phyloP scores from a whole-genome alignment of 345 rosid species.

The Lagerstroemia speciosa region DNA sequence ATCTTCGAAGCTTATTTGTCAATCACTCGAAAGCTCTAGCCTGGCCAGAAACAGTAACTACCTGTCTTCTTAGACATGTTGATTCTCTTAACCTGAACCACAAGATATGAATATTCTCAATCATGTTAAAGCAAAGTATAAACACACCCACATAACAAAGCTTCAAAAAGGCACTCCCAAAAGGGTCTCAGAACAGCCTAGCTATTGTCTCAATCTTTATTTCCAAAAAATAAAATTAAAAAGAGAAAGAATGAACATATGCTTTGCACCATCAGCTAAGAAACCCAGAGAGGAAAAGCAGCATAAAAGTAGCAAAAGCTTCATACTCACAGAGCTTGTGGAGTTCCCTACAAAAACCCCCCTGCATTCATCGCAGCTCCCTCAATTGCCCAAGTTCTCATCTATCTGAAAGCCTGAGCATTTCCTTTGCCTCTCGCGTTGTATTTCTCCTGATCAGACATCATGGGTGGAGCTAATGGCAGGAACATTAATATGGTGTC shows the following conservation, averaged over 20 bases:
- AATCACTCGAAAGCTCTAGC: too few relatives aligned
- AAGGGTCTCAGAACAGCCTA: constrained; percentile 1
- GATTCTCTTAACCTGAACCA: constrained; percentile 4
- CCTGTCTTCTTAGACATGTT: too few relatives aligned
- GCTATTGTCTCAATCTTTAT: background rate
- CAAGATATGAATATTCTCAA: constrained; percentile 25
- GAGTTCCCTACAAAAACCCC: constrained; percentile 53
- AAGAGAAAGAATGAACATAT: constrained; percentile 27
- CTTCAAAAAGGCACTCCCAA: constrained; percentile 3
- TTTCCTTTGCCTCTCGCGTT: background rate
- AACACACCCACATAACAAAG: constrained; percentile 11
- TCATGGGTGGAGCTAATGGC: background rate
- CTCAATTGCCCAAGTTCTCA: constrained; percentile 13
- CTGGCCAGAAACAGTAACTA: too few relatives aligned
- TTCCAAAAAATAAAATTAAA: too few relatives aligned
- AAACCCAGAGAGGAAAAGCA: constrained; percentile 24
- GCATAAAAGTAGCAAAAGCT: constrained; percentile 27
- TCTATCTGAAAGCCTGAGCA: background rate
- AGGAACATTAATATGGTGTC: background rate
- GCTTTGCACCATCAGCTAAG: constrained; percentile 55
- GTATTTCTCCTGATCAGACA: background rate
- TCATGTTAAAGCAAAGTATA: constrained; percentile 4
- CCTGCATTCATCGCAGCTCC: background rate
- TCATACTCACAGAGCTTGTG: constrained; percentile 36
- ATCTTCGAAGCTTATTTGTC: too few relatives aligned